Percentiles rank a stretch among this genome's conserved stretches.
Conservation (phyloP, 2,329 filamentous ascomycete genomes). For the Rhexocercosporidium sp. region DNA sequence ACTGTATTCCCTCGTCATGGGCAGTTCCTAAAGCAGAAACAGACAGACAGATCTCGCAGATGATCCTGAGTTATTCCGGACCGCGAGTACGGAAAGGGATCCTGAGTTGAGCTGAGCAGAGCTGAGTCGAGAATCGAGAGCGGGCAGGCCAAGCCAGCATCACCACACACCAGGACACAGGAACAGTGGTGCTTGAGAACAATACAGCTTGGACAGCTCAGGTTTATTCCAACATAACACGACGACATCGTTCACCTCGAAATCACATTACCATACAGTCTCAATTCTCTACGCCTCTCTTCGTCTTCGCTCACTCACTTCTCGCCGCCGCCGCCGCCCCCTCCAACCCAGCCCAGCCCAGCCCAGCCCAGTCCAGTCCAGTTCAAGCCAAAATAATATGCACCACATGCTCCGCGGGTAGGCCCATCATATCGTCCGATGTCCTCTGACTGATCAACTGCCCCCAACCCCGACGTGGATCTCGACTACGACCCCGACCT, state of each 20-base stretch:
- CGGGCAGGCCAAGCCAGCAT: not conserved
- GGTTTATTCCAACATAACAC: not conserved
- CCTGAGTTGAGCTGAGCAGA: not conserved
- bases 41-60: not conserved
- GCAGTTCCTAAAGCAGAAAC: conserved; percentile 31
- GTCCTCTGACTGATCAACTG: conserved; percentile 10
- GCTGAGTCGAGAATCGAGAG: not conserved
- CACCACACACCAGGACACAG: not conserved
- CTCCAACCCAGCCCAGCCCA: not conserved
- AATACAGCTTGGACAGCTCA: not conserved
- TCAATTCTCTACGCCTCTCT: no score
- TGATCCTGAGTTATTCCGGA: conserved; percentile 6
- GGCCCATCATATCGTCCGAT: conserved; percentile 14
- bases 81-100: conserved; percentile 1
- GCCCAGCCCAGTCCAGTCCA: not conserved
- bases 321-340: not conserved
- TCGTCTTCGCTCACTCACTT: not conserved
- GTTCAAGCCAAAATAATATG: conserved; percentile 8
- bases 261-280: not conserved
- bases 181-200: not conserved
- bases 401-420: conserved; percentile 3
- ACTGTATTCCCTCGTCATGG: conserved; percentile 36
- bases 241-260: not conserved
- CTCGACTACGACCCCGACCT: not conserved
- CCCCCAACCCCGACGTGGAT: not conserved